These are phyloP conservation scores for Panicum hallii DNA, from an alignment of 202 grass and related monocot genomes.

Conservation along the genomic window DNA sequence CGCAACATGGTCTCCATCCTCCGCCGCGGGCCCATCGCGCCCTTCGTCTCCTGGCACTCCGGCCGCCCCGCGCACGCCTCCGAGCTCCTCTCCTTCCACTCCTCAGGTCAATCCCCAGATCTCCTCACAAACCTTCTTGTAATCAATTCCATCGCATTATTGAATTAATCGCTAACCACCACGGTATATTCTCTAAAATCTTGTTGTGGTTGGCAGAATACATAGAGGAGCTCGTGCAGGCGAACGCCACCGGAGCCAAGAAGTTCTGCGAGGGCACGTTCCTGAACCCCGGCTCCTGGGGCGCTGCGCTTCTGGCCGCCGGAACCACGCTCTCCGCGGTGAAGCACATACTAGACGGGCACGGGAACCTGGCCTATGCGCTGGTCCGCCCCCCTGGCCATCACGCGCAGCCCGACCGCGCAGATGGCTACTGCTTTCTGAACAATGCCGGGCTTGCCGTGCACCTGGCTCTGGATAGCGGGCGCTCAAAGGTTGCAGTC, in stretches of 20 bases:
- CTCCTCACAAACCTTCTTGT: not conserved
- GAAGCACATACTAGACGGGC: conserved; percentile 76
- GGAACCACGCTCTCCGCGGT: conserved; percentile 75
- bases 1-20: conserved; percentile 97
- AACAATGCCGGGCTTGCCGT: conserved; percentile 85
- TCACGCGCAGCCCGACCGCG: conserved; percentile 71
- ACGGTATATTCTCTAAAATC: not conserved
- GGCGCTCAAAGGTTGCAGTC: conserved; percentile 54
- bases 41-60: conserved; percentile 73
- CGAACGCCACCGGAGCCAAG: conserved; percentile 66
- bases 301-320: conserved; percentile 75
- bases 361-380: conserved; percentile 70
- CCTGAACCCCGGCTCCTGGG: conserved; percentile 87
- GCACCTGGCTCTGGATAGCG: conserved; percentile 71
- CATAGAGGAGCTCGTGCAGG: conserved; percentile 77
- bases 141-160: not conserved
- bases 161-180: not conserved
- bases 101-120: conserved; percentile 50
- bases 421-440: conserved; percentile 93
- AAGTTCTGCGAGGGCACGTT: conserved; percentile 74
- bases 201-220: conserved; percentile 63
- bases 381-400: conserved; percentile 79
- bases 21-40: conserved; percentile 70
- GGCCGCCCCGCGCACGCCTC: conserved; percentile 60
- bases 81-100: conserved; percentile 84